phyloP scores from a whole-genome alignment of 1,139 yeast species.

The Debaryomyces nepalensis region DNA sequence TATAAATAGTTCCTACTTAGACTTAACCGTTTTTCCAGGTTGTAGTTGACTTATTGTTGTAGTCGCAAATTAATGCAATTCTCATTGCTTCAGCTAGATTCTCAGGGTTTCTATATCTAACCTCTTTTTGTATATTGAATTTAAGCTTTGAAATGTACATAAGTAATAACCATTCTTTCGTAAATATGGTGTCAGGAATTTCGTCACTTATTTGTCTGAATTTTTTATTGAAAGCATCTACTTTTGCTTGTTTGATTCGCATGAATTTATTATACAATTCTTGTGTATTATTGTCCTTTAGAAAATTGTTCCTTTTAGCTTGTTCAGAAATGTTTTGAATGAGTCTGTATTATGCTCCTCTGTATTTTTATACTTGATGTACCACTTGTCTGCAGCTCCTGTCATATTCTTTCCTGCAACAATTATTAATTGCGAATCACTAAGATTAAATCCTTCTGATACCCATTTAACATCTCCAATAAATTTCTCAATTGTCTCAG shows the following conservation, averaged over 20 bases:
- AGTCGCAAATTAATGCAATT: not conserved
- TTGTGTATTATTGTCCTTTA: not conserved
- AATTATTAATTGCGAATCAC: not conserved
- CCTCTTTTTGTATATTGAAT: not conserved
- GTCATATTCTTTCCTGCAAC: not conserved
- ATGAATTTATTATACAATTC: too few relatives aligned
- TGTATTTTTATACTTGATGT: not conserved
- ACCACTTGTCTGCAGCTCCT: not conserved
- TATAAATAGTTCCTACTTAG: too few relatives aligned
- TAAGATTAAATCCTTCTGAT: not conserved
- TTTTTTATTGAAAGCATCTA: too few relatives aligned
- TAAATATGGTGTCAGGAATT: not conserved
- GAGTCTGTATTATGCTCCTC: not conserved
- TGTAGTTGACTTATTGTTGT: too few relatives aligned
- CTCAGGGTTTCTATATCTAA: not conserved
- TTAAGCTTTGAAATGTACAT: not conserved
- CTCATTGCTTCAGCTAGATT: constrained; percentile 1
- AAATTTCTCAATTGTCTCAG: not conserved
- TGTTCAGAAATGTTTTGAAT: not conserved
- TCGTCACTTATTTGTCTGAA: not conserved
- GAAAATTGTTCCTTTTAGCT: not conserved
- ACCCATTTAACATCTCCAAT: not conserved
- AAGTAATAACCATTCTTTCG: not conserved
- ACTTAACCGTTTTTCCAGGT: too few relatives aligned
- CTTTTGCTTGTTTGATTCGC: too few relatives aligned